Base-by-base conservation (phyloP, 139 green algal genomes). In the Asterochloris erici region DNA sequence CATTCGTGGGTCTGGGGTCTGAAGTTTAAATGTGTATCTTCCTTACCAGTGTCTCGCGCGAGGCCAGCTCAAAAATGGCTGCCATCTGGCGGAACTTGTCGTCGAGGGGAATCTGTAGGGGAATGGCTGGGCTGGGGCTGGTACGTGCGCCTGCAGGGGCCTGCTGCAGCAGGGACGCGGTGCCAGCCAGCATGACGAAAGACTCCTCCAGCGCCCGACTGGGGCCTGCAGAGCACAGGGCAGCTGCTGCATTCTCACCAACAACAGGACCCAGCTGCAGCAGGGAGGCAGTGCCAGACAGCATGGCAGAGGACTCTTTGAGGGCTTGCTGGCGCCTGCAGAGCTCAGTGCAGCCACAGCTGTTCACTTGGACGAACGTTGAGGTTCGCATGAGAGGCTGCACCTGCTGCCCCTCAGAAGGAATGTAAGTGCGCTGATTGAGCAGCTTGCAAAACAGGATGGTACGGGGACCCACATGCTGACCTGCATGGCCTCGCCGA, bases 61-160 rank as follows among this genome's bases (percentile, higher is more conserved):
- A 93, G 0, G 92, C 93, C 38, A 93, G 81, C 79, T 96, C 92
- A 82, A 94, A 94, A 24, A 94, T 78, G 28, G 83, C 62, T 0
- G 89, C 81, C 75, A 94, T 77, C 11, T 91, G 82, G 14, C 88
- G 78, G 73, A 96, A 87, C 71, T 91, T 91, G 23, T 83, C 83
- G 70, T 95, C 89, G 54, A 87, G 78, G 24, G 70, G 71, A n/a
- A n/a, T 6, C 74, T 87, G 79, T 26, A 82, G 17, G 60, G 76
- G 63, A 92, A 86, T 11, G 88, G 85, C 13, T 23, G 66, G 66
- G 19, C 21, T 23, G 21, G 66, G 66, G 17, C 16, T 12, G 14
- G 63, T 14, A 69, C 60, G 17, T 11, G 21, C 76, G 47, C 68
- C 24, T 15, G 76, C 60, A 54, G 76, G 76, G n/a, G 76, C 70